Conservation (phyloP, 2,329 filamentous ascomycete species). For the Diplodia mutila region DNA sequence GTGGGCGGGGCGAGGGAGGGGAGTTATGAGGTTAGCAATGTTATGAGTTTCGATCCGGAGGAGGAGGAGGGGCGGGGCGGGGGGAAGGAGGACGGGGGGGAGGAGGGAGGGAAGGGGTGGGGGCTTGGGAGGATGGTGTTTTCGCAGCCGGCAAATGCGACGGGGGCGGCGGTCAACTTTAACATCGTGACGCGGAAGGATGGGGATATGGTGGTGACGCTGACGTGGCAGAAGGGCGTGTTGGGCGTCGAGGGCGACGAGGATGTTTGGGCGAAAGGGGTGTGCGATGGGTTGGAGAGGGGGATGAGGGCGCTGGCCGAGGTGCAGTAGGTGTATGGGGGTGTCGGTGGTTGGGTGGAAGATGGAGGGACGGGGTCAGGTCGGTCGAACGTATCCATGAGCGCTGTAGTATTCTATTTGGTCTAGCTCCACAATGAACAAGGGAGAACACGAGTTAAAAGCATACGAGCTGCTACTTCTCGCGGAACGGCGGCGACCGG, state of each 20-base stretch:
- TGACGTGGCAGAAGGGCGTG: conserved; percentile 51
- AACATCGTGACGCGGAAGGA: conserved; percentile 48
- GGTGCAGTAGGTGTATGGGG: neutral
- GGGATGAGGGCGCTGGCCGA: neutral
- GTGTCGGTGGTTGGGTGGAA: too few species aligned
- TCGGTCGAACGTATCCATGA: too few species aligned
- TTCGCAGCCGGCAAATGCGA: conserved; percentile 49
- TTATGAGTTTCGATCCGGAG: conserved; percentile 43
- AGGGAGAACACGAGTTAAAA: too few species aligned
- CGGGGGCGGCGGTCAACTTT: conserved; percentile 45
- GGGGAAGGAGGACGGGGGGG: neutral
- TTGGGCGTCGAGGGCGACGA: conserved; percentile 42
- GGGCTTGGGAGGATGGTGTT: conserved; percentile 47
- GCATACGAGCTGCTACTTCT: too few species aligned
- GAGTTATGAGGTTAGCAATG: conserved; percentile 54
- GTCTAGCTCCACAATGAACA: too few species aligned
- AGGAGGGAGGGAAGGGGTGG: conserved; percentile 18
- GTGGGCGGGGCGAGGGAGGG: conserved; percentile 44
- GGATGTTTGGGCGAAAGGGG: conserved; percentile 32
- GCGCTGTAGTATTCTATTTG: too few species aligned
- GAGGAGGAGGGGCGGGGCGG: neutral
- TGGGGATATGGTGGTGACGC: conserved; percentile 44
- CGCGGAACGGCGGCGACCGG: too few species aligned
- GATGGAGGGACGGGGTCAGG: too few species aligned
- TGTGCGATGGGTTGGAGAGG: conserved; percentile 28